Evolutionary conservation across 1,139 yeast species (phyloP), one percentile per base, ranked within the genome.

Genomic region (Lodderomyces elongisporus): DNA sequence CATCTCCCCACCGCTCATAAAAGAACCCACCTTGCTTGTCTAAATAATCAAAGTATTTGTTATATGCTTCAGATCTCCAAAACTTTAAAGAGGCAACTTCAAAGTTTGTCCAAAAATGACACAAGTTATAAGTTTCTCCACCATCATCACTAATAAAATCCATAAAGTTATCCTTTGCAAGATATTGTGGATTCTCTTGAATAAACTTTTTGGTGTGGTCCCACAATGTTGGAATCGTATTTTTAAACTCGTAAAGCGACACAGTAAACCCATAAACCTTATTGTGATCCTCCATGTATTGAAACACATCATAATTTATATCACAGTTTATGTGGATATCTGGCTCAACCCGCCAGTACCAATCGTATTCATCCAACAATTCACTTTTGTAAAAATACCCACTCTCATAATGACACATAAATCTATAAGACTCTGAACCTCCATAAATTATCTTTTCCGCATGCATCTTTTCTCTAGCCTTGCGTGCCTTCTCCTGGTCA

Each of bases 1-100:
- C 96, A 58, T 88, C 96, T 21, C 96, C 96, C 96, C 96, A 88
- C 54, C 96, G 70, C 56, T 88, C 96, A 56, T 88, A 88, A 62
- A 84, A 88, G 62, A 88, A 88, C 3, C 94, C 94, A 25, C 96
- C 96, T 1, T 80, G 69, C 39, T 66, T 51, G 54, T 88, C 96
- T 46, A 88, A 67, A 45, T 70, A 60, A 14, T 84, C 76, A 49
- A 88, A 88, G 58, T 78, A 88, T 28, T 69, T 70, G 12, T 66
- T 56, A 56, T 88, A 88, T 2, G 79, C 78, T 28, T 74, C 67
- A 8, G 76, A 60, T 47, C 95, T 62, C 81, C 85, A 85, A 52
- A 88, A 80, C 43, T 81, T 80, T 47, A 88, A 66, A 40, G 77
- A 74, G 1, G 81, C 96, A 47, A 88, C 71, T 58, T 88, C 96